Conservation (phyloP, 495 filamentous ascomycete species). For the Rusavskia elegans region DNA sequence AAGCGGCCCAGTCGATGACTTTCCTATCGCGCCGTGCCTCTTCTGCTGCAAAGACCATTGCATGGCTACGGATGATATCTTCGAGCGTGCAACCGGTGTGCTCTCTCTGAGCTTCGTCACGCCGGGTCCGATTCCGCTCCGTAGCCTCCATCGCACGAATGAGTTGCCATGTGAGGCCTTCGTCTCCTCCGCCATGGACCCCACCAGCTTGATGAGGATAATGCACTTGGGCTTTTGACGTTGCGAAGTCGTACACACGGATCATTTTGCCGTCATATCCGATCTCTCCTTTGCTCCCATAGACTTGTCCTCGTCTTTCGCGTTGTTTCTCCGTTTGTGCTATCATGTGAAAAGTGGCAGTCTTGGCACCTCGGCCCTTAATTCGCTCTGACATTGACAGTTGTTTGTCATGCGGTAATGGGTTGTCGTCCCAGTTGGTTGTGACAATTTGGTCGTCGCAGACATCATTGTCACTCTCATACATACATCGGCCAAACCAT, state of each 20-base stretch:
- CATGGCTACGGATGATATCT: conserved; percentile 77
- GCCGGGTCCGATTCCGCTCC: too few species aligned
- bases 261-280: conserved; percentile 43
- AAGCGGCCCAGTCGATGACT: conserved; percentile 60
- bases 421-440: conserved; percentile 64
- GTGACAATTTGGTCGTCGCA: conserved; percentile 85
- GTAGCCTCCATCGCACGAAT: too few species aligned
- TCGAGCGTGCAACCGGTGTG: conserved; percentile 70
- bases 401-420: background rate
- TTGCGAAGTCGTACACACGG: conserved; percentile 26
- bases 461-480: conserved; percentile 79
- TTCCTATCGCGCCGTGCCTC: conserved; percentile 54
- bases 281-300: conserved; percentile 76
- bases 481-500: conserved; percentile 93
- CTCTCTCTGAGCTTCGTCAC: too few species aligned
- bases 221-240: conserved; percentile 1
- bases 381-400: conserved; percentile 13
- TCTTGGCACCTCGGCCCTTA: conserved; percentile 50
- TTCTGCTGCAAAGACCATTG: conserved; percentile 87
- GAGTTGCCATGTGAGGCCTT: conserved; percentile 64
- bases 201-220: conserved; percentile 18
- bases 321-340: conserved; percentile 79
- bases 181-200: conserved; percentile 74
- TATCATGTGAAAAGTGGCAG: conserved; percentile 84
- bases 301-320: conserved; percentile 63